Conservation (phyloP, 2,329 filamentous ascomycete species). For the Rhinocladiella similis region DNA sequence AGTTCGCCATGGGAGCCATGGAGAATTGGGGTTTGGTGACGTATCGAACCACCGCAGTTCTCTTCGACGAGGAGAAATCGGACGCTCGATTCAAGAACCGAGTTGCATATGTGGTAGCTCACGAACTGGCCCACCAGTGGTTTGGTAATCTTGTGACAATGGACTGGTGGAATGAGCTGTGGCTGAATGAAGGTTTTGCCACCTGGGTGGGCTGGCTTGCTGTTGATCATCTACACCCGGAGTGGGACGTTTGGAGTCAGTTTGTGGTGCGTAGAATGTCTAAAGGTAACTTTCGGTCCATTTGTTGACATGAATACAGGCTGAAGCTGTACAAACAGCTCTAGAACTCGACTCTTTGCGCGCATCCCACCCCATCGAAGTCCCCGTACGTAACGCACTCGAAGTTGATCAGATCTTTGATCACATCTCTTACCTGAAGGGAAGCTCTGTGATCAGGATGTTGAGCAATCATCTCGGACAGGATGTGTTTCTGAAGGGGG, state of each 20-base stretch:
- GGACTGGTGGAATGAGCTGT: constrained; percentile 95
- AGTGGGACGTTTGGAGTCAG: constrained; percentile 97
- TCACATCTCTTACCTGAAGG: constrained; percentile 93
- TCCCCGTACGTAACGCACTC: constrained; percentile 87
- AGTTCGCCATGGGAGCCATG: constrained; percentile 84
- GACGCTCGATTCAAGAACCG: constrained; percentile 89
- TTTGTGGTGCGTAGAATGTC: constrained; percentile 71
- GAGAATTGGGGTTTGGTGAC: constrained; percentile 97
- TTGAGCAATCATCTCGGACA: constrained; percentile 84
- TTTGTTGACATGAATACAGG: constrained; percentile 51
- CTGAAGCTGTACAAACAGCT: constrained; percentile 89
- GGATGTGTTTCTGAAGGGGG: constrained; percentile 85
- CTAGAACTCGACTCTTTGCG: constrained; percentile 87
- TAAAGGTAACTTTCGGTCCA: constrained; percentile 50
- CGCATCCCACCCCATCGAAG: constrained; percentile 93
- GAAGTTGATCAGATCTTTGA: constrained; percentile 99
- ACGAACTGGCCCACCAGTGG: constrained; percentile 96
- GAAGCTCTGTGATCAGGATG: constrained; percentile 96
- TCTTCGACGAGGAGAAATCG: constrained; percentile 93
- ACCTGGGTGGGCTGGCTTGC: constrained; percentile 98
- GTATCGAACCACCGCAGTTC: constrained; percentile 88
- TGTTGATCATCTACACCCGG: constrained; percentile 86
- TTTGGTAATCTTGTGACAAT: constrained; percentile 90
- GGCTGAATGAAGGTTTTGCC: constrained; percentile 95
- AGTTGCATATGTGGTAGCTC: constrained; percentile 96